phyloP scores from a whole-genome alignment of 805 yeast species.

The Ogataea chonburiensis region DNA sequence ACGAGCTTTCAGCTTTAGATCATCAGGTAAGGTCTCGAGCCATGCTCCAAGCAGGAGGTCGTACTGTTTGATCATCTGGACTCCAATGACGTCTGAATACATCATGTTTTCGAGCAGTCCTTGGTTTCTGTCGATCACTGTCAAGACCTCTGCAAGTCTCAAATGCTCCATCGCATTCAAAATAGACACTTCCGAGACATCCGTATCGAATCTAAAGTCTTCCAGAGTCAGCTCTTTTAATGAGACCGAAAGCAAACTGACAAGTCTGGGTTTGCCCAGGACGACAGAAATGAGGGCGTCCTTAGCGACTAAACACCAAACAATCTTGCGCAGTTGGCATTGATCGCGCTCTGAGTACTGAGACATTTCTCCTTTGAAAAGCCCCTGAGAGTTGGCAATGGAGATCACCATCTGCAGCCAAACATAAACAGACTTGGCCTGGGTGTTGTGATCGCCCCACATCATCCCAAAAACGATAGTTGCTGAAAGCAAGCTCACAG shows the following conservation, averaged over 20 bases:
- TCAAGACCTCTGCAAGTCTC: slow-evolving; percentile 8
- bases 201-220: slow-evolving; percentile 7
- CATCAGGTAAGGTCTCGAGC: slow-evolving; percentile 12
- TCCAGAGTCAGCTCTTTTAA: slow-evolving; percentile 1
- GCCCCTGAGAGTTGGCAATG: slow-evolving; percentile 9
- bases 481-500: slow-evolving; percentile 7
- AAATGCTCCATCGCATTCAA: slow-evolving; percentile 6
- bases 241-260: slow-evolving; percentile 1
- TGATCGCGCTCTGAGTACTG: slow-evolving; percentile 6
- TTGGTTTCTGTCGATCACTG: slow-evolving; percentile 7
- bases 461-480: slow-evolving; percentile 8
- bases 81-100: background rate
- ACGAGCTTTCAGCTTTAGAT: slow-evolving; percentile 6
- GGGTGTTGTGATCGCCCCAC: slow-evolving; percentile 5
- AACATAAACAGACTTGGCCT: slow-evolving; percentile 8
- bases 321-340: slow-evolving; percentile 9
- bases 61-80: slow-evolving; percentile 10
- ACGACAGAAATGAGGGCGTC: slow-evolving; percentile 10
- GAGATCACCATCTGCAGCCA: slow-evolving; percentile 15
- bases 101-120: slow-evolving; percentile 1
- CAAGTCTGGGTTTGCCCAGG: slow-evolving; percentile 7
- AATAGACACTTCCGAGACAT: slow-evolving; percentile 4
- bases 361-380: slow-evolving; percentile 6
- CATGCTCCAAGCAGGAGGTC: slow-evolving; percentile 12
- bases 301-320: slow-evolving; percentile 11